A percentile compares a stretch with the other conserved stretches of the same genome.
Conservation (phyloP, 148 eudicot genomes). For the Rhododendron williamsianum region DNA sequence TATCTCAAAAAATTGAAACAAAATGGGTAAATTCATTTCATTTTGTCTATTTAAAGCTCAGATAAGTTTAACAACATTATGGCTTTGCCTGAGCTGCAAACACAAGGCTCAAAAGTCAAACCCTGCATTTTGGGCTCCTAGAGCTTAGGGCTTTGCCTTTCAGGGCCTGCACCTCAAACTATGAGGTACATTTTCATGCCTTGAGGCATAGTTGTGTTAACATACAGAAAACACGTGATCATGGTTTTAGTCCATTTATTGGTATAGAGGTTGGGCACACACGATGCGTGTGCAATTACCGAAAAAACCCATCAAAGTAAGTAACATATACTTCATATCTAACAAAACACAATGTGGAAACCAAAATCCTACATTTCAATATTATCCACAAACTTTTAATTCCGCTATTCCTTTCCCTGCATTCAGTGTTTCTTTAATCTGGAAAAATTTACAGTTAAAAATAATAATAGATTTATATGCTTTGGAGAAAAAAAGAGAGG, state of each 20-base stretch:
- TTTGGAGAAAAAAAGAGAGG: neutral
- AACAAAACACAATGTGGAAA: neutral
- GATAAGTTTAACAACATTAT: neutral
- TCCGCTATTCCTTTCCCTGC: neutral
- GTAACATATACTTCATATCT: neutral
- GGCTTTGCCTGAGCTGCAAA: neutral
- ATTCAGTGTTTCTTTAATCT: too few species aligned
- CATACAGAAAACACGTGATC: neutral
- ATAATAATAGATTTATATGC: too few species aligned
- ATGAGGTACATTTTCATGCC: slow-evolving; percentile 1
- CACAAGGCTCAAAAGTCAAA: neutral
- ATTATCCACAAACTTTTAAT: neutral
- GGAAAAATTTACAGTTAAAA: too few species aligned
- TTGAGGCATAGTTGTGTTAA: neutral
- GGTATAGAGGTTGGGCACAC: neutral
- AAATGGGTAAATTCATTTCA: neutral
- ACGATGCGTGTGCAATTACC: neutral
- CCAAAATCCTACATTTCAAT: neutral
- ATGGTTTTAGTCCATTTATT: neutral
- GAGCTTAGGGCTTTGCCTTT: neutral
- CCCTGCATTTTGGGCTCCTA: neutral
- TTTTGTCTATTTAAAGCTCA: slow-evolving; percentile 6
- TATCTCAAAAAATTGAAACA: neutral
- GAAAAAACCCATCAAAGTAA: neutral
- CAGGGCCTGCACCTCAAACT: neutral